Conservation (phyloP, 2,329 filamentous ascomycete species). For the Fusarium beomiforme region DNA sequence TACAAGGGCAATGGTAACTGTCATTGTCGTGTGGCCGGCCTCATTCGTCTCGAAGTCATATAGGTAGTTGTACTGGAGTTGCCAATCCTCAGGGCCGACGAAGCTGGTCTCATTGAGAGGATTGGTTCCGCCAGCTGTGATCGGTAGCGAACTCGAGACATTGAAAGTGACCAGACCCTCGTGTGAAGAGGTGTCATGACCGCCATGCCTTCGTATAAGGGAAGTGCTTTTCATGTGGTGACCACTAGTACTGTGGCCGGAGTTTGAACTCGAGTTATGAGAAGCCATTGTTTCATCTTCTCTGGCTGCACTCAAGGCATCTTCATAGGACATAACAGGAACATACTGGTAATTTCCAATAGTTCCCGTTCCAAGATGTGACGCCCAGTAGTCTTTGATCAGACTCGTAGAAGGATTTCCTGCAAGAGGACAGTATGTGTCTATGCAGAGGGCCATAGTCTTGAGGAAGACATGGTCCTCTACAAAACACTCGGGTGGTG, state of each 20-base stretch:
- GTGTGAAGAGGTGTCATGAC: neutral
- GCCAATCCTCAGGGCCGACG: slow-evolving; percentile 43
- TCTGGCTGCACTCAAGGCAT: slow-evolving; percentile 38
- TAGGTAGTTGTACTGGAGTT: slow-evolving; percentile 60
- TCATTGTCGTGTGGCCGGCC: slow-evolving; percentile 29
- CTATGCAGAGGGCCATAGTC: slow-evolving; percentile 49
- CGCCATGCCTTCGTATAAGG: slow-evolving; percentile 16
- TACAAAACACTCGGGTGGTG: slow-evolving; percentile 44
- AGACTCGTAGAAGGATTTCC: slow-evolving; percentile 27
- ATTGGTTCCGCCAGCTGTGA: slow-evolving; percentile 28
- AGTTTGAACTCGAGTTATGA: neutral
- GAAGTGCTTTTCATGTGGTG: neutral
- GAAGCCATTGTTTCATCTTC: slow-evolving; percentile 31
- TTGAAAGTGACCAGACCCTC: neutral
- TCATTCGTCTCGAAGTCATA: slow-evolving; percentile 61
- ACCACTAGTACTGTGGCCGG: neutral
- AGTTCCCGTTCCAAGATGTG: slow-evolving; percentile 44
- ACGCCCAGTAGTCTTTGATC: slow-evolving; percentile 44
- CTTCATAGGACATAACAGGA: slow-evolving; percentile 43
- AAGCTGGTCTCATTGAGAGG: slow-evolving; percentile 49
- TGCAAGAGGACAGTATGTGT: slow-evolving; percentile 43
- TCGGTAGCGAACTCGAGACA: slow-evolving; percentile 31
- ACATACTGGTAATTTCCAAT: slow-evolving; percentile 36
- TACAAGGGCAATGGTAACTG: slow-evolving; percentile 39
- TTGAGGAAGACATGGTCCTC: slow-evolving; percentile 44